Conservation (phyloP, 1,284 basidiomycete genomes). For the Ustilago loliicola region DNA sequence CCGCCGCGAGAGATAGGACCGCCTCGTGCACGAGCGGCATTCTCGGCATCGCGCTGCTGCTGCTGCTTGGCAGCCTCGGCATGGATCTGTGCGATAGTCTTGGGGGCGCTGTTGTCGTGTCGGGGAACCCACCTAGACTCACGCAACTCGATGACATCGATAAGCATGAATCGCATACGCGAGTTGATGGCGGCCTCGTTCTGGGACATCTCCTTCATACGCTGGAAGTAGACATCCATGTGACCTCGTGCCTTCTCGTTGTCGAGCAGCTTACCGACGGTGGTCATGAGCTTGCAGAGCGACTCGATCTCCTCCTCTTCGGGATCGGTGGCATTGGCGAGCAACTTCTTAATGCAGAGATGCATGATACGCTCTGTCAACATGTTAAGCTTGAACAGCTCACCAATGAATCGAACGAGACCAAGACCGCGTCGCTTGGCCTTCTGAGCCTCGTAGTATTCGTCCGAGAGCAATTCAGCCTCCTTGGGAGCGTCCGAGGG, state of each 20-base stretch:
- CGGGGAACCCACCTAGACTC: conserved; percentile 84
- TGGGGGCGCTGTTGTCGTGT: conserved; percentile 81
- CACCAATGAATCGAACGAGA: conserved; percentile 96
- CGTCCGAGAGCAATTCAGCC: conserved; percentile 81
- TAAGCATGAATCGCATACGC: conserved; percentile 94
- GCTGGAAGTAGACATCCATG: conserved; percentile 92
- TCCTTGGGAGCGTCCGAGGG: conserved; percentile 69
- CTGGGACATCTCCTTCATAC: conserved; percentile 82
- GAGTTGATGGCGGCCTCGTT: conserved; percentile 82
- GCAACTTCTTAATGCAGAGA: conserved; percentile 92
- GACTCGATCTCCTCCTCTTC: conserved; percentile 98
- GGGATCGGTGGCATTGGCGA: conserved; percentile 90
- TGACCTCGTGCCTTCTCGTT: conserved; percentile 80
- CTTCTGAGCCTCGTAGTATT: conserved; percentile 96
- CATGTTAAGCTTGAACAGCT: conserved; percentile 97
- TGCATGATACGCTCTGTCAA: conserved; percentile 95
- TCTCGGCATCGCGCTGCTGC: conserved; percentile 57
- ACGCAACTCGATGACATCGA: conserved; percentile 92
- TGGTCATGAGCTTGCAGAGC: conserved; percentile 90
- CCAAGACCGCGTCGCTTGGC: conserved; percentile 96
- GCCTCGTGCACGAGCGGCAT: conserved; percentile 75
- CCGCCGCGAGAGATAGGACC: conserved; percentile 82
- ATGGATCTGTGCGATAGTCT: conserved; percentile 90
- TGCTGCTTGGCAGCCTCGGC: conserved; percentile 76
- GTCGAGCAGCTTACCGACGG: conserved; percentile 87